A percentile compares a stretch with the other conserved stretches of the same genome.
These are phyloP conservation scores for Daldinia bambusicola DNA, from an alignment of 495 filamentous ascomycete species.

Conservation along the genomic window DNA sequence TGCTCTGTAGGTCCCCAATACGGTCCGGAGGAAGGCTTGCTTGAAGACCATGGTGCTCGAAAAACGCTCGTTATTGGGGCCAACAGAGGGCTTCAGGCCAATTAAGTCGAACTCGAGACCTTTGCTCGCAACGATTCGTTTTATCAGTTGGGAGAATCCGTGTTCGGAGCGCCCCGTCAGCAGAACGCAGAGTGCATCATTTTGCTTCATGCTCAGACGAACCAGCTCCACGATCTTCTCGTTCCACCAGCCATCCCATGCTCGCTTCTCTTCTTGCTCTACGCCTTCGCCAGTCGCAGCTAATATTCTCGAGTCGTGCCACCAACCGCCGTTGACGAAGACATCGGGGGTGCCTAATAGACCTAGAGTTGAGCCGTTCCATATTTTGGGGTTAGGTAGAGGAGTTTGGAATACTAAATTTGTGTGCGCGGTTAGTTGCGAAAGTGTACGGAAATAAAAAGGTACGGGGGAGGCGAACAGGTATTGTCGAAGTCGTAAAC, in stretches of 20 bases:
- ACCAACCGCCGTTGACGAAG: constrained; percentile 93
- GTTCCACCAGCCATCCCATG: constrained; percentile 98
- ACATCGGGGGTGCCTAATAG: constrained; percentile 76
- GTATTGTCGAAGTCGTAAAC: constrained; percentile 99
- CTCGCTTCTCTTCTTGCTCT: constrained; percentile 81
- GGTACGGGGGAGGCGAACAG: constrained; percentile 61
- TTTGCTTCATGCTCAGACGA: constrained; percentile 82
- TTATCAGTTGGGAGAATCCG: constrained; percentile 80
- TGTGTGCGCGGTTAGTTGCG: constrained; percentile 13
- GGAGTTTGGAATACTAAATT: constrained; percentile 85
- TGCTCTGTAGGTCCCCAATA: constrained; percentile 84
- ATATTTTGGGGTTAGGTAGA: constrained; percentile 87
- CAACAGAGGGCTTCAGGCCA: constrained; percentile 85
- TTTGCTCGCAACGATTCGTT: constrained; percentile 81
- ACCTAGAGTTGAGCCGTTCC: constrained; percentile 80
- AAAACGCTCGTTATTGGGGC: constrained; percentile 81
- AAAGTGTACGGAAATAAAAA: neutral
- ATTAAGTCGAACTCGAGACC: constrained; percentile 87
- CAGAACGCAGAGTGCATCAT: constrained; percentile 85
- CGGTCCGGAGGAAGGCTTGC: constrained; percentile 77
- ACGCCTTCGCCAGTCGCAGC: constrained; percentile 85
- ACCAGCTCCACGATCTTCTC: constrained; percentile 89
- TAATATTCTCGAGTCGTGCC: constrained; percentile 91
- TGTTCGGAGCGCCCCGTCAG: constrained; percentile 87
- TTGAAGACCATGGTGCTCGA: constrained; percentile 87